Evolutionary conservation across 2,329 filamentous ascomycete genomes (phyloP), one percentile per base, ranked within the genome.

Genomic region (Diaporthe australafricana): DNA sequence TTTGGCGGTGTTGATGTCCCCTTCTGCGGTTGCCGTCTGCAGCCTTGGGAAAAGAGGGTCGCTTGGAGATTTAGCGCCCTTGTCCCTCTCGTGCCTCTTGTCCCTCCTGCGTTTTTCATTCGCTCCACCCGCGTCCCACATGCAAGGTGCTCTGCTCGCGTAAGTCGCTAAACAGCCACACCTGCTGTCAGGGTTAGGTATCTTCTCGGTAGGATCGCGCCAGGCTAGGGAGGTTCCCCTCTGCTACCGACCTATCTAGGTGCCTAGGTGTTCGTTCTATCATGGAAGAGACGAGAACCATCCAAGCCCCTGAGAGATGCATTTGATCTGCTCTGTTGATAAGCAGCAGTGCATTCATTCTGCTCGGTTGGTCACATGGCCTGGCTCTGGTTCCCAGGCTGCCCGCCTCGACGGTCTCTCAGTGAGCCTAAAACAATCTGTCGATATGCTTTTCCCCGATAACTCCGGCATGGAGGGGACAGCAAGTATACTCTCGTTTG

Each of bases 1-100:
- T 57, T 57, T 50, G 42, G 66, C 52, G 42, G 66, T 69, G 66
- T 69, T 69, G 53, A 60, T 53, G 50, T 68, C n/a, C 38, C 52
- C 16, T 50, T 17, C 27, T 56, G 50, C 52, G 50, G 40, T 53
- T 68, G 66, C 66, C 53, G 42, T 55, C 53, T 69, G 67, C 67
- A 60, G 66, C 66, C 66, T 69, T 56, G 66, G 42, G 32, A 57
- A 57, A 57, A 68, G 48, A 60, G 66, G 66, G 53, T 53, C 66
- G 66, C 53, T 69, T 63, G 47, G 27, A 40, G 45, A 48, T 32
- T 69, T 69, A 69, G 66, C 66, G 67, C 67, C 45, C n/a, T 50
- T 65, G 45, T 45, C 60, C 52, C 52, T 22, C 60, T 47, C 42
- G 56, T 16, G 27, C 55, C 38, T 47, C 30, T 63, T 7, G 2